Percentiles rank a stretch among this genome's conserved stretches.
Evolutionary conservation across 2,329 filamentous ascomycete species (phyloP).

Genomic region (Zarea fungicola): DNA sequence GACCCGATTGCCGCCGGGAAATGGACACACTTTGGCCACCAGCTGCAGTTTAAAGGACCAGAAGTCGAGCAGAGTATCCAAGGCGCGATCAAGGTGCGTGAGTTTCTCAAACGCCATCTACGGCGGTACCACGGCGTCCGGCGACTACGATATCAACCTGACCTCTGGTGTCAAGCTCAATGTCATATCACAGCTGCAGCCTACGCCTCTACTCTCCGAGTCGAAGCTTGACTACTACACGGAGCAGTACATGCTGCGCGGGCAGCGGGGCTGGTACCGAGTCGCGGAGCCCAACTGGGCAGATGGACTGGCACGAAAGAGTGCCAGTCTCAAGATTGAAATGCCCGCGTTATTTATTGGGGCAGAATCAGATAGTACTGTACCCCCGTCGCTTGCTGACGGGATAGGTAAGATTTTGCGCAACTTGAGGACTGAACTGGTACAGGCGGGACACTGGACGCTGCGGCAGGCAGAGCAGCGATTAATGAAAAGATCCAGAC

Average conservation of each 20-base stretch:
- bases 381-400: slow-evolving; percentile 60
- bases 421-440: slow-evolving; percentile 51
- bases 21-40: slow-evolving; percentile 67
- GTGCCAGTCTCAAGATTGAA: slow-evolving; percentile 47
- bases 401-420: slow-evolving; percentile 64
- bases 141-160: slow-evolving; percentile 50
- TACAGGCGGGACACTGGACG: slow-evolving; percentile 71
- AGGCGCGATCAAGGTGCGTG: slow-evolving; percentile 52
- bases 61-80: slow-evolving; percentile 51
- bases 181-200: slow-evolving; percentile 55
- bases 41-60: slow-evolving; percentile 64
- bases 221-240: slow-evolving; percentile 72
- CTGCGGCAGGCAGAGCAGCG: slow-evolving; percentile 61
- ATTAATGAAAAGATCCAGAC: slow-evolving; percentile 60
- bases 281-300: slow-evolving; percentile 63
- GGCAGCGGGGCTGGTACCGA: slow-evolving; percentile 79
- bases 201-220: slow-evolving; percentile 52
- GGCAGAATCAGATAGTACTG: slow-evolving; percentile 60
- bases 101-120: slow-evolving; percentile 64
- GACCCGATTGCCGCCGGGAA: slow-evolving; percentile 42
- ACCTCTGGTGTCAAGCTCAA: slow-evolving; percentile 55
- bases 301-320: slow-evolving; percentile 58
- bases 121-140: slow-evolving; percentile 52
- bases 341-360: slow-evolving; percentile 65
- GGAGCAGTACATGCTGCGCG: slow-evolving; percentile 52